These are phyloP conservation scores for Penicillium nordicum DNA, from an alignment of 2,329 filamentous ascomycete genomes.

Conservation along the genomic window DNA sequence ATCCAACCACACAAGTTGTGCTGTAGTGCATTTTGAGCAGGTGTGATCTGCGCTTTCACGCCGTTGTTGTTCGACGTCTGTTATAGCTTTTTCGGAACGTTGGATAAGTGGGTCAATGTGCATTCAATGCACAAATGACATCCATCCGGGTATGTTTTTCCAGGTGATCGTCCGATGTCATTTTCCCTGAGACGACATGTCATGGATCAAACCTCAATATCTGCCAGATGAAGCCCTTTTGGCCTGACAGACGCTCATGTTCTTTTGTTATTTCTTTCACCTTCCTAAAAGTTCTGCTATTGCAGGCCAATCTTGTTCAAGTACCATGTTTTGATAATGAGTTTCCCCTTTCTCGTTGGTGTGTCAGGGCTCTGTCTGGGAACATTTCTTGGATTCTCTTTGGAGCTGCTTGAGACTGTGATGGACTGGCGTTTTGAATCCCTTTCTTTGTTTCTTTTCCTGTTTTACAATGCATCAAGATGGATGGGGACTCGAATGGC, in stretches of 20 bases:
- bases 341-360: not conserved
- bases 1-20: not conserved
- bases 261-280: not conserved
- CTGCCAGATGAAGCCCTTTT: not conserved
- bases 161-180: slow-evolving; percentile 11
- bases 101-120: not conserved
- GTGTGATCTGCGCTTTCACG: not conserved
- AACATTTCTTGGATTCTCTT: not conserved
- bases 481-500: slow-evolving; percentile 15
- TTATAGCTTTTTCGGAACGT: slow-evolving; percentile 8
- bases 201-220: not conserved
- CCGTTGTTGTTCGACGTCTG: slow-evolving; percentile 2
- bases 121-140: slow-evolving; percentile 12
- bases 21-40: not conserved
- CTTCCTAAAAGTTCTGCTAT: not conserved
- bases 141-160: not conserved
- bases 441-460: slow-evolving; percentile 6
- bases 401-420: not conserved
- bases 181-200: slow-evolving; percentile 11
- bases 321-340: not conserved
- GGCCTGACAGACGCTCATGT: not conserved
- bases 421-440: not conserved
- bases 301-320: not conserved
- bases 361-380: not conserved
- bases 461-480: slow-evolving; percentile 18